Conservation (phyloP, 2,329 filamentous ascomycete species). For the Colletotrichum tabaci region DNA sequence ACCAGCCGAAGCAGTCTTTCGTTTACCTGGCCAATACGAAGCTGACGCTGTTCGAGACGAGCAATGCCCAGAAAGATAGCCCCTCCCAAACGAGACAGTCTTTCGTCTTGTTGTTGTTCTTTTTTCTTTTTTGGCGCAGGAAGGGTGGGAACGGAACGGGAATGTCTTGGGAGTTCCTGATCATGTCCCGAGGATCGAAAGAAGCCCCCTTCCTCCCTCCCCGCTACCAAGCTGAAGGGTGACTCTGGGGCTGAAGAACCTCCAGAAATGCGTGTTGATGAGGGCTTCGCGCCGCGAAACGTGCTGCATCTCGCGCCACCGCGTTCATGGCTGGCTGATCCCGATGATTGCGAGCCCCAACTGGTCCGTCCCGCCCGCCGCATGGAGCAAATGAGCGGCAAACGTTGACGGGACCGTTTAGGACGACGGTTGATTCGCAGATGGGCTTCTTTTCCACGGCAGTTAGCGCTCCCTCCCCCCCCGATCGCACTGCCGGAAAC, state of each 20-base stretch:
- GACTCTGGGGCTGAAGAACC: background rate
- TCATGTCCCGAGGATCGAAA: slow-evolving; percentile 15
- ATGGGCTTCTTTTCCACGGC: background rate
- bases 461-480: too few species aligned
- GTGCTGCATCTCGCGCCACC: background rate
- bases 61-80: background rate
- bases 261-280: background rate
- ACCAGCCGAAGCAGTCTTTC: background rate
- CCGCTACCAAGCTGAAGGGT: background rate
- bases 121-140: background rate
- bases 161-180: slow-evolving; percentile 8
- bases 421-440: background rate
- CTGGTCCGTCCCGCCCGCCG: background rate
- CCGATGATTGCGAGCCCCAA: background rate
- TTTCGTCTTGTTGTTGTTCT: too few species aligned
- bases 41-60: background rate
- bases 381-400: slow-evolving; percentile 11
- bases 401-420: background rate
- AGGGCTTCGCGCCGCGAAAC: background rate
- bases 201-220: background rate
- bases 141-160: background rate
- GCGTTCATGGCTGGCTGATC: background rate
- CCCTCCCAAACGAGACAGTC: slow-evolving; percentile 7
- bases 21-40: slow-evolving; percentile 3
- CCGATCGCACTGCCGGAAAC: background rate